A percentile compares a stretch with the other conserved stretches of the same genome.
phyloP scores from a whole-genome alignment of 2,329 filamentous ascomycete genomes.

The Acrodontium crateriforme region DNA sequence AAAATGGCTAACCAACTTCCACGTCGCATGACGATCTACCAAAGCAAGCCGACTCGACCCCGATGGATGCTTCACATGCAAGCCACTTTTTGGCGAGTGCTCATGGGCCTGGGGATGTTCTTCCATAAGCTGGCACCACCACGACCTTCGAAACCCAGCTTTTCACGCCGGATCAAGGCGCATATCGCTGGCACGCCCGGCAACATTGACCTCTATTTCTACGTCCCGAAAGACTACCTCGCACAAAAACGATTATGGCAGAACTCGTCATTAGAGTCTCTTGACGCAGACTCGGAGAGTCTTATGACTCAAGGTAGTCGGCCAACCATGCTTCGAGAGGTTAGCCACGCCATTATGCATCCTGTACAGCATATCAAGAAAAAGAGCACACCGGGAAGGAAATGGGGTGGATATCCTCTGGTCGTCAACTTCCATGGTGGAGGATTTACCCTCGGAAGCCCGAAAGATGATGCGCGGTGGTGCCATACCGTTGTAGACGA shows the following conservation, averaged over 20 bases:
- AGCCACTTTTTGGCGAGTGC: conserved; percentile 51
- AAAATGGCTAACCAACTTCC: too few relatives aligned
- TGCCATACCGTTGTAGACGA: conserved; percentile 41
- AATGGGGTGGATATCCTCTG: conserved; percentile 35
- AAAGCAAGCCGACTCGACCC: conserved; percentile 21
- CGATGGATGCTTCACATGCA: conserved; percentile 50
- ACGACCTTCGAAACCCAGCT: conserved; percentile 45
- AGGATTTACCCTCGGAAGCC: conserved; percentile 46
- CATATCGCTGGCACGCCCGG: conserved; percentile 34
- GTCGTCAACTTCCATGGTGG: conserved; percentile 53
- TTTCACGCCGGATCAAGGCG: conserved; percentile 42
- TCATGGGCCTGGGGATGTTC: conserved; percentile 57
- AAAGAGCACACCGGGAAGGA: conserved; percentile 23
- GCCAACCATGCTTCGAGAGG: conserved; percentile 4
- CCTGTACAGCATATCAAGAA: conserved; percentile 13
- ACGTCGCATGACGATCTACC: conserved; percentile 1
- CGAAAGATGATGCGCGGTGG: conserved; percentile 49
- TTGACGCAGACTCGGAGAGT: conserved; percentile 2
- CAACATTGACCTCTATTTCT: conserved; percentile 44
- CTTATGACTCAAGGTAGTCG: not conserved
- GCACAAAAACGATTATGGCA: conserved; percentile 25
- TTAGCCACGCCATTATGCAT: conserved; percentile 10
- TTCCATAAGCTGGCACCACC: conserved; percentile 50
- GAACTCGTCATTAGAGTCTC: conserved; percentile 5
- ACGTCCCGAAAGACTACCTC: conserved; percentile 41